phyloP scores from a whole-genome alignment of 2,329 filamentous ascomycete genomes.

The Colletotrichum plurivorum region DNA sequence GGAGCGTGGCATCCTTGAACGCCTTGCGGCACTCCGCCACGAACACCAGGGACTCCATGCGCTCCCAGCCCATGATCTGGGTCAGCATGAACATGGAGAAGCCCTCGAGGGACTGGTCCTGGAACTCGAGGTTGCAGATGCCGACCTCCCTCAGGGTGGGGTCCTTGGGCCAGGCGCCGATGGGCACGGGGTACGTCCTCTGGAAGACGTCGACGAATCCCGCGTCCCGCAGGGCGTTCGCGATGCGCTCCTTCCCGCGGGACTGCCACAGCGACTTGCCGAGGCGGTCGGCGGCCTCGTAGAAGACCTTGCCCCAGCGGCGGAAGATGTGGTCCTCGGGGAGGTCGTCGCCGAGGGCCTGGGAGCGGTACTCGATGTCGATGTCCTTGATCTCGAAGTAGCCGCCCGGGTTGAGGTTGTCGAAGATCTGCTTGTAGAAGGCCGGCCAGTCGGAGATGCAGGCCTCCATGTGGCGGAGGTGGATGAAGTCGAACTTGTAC shows the following conservation, averaged over 20 bases:
- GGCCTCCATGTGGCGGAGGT: conserved; percentile 67
- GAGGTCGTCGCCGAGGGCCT: conserved; percentile 41
- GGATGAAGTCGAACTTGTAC: conserved; percentile 69
- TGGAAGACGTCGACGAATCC: conserved; percentile 41
- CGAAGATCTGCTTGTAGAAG: conserved; percentile 62
- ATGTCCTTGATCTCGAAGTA: conserved; percentile 52
- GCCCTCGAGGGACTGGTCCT: conserved; percentile 46
- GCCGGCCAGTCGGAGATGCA: conserved; percentile 66
- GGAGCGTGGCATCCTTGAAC: conserved; percentile 20
- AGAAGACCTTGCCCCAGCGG: conserved; percentile 48
- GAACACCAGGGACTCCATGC: conserved; percentile 44
- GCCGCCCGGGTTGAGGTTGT: conserved; percentile 65
- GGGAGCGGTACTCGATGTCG: conserved; percentile 18
- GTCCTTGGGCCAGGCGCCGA: conserved; percentile 45
- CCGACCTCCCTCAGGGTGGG: conserved; percentile 44
- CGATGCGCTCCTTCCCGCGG: conserved; percentile 41
- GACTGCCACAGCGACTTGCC: conserved; percentile 43
- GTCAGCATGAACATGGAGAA: conserved; percentile 48
- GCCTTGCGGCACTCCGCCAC: conserved; percentile 43
- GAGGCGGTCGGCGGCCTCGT: conserved; percentile 44
- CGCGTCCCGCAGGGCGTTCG: conserved; percentile 37
- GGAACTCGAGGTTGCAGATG: conserved; percentile 42
- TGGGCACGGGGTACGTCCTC: conserved; percentile 41
- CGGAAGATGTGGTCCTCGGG: conserved; percentile 47
- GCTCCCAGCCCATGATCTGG: conserved; percentile 47